Evolutionary conservation across 2,329 filamentous ascomycete genomes (phyloP), one percentile per base, ranked within the genome.

Genomic region (Lecanicillium sp.): DNA sequence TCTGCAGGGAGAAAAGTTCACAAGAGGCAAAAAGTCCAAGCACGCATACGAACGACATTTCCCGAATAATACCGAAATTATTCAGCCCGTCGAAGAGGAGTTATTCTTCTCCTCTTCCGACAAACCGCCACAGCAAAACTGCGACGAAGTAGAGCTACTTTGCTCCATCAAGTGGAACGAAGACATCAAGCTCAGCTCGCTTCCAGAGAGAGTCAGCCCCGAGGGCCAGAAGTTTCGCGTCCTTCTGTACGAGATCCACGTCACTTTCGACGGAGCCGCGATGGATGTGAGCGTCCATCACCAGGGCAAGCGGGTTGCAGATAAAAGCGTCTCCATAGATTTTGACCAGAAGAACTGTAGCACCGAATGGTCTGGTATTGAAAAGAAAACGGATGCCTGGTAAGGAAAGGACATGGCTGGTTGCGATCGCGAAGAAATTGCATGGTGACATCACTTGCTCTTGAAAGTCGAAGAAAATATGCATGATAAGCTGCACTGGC

Each of bases 231-330:
- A 44, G 0, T 51, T 46, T 1, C 33, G 22, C 1, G 0, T 9
- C 3, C 43, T 58, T 0, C 0, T 3, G 0, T 54, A 13, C 12
- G 33, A 41, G 0, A 4, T 57, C 1, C 37, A 51, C 12, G 53
- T 58, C 45, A 36, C 44, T 0, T 47, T 45, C 12, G 44, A 49
- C 0, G 52, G 44, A 1, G 45, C 40, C 1, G 49, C 33, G 0
- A 27, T 50, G 2, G 53, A 57, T 27, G 55, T 59, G 8, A 29
- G 42, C 0, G 13, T 55, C 3, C 39, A 43, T 2, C 37, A 47
- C 0, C 1, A 48, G 1, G 48, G 43, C 0, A 39, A 46, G 4
- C 42, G 35, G 1, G 41, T 57, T 0, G 52, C 44, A 0, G 40
- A 38, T 0, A 36, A 43, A 13, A 47, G 50, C 12, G 33, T 59